Evolutionary conservation across 1,139 yeast genomes (phyloP), one percentile per base, ranked within the genome.

Genomic region (Candida glucosophila): DNA sequence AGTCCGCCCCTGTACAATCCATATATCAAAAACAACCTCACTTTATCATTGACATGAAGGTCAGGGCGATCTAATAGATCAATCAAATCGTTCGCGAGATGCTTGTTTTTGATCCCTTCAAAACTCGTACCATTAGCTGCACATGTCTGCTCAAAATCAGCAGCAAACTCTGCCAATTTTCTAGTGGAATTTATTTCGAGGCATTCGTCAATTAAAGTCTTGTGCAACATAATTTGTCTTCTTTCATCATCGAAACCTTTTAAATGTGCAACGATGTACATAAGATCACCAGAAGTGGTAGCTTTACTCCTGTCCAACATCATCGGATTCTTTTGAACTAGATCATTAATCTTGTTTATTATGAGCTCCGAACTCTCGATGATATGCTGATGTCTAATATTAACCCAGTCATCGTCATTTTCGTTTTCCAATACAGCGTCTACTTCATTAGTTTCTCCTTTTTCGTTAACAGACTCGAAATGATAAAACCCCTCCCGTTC

Each of bases 1-100:
- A 90, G 58, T 0, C 99, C 98, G 4, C 92, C 90, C 37, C 97
- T 66, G 49, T 77, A 81, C 20, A 86, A 52, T 1, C 88, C 80
- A 50, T 90, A 90, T 4, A 81, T 57, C 16, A 83, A 59, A n/a
- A 90, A 69, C 22, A 82, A 60, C 34, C 98, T 68, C 37, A 85
- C 62, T 44, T 83, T 83, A 41, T 85, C 92, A 24, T 68, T 64
- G 13, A 65, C 58, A 14, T 58, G 61, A 26, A 74, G 58, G 26
- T 61, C 65, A 28, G 66, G 58, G 36, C 77, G 54, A 13, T 72
- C 71, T 20, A 88, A 56, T 19, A 77, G 47, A 4, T 58, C 65
- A 16, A 90, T 60, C 33, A 88, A 57, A 23, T 73, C 76, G 29
- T 77, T 82, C 23, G 86, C 77, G 11, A 86, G 55, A 23, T 69